Conservation (phyloP, 2,329 filamentous ascomycete species). For the Helotiales sp. region DNA sequence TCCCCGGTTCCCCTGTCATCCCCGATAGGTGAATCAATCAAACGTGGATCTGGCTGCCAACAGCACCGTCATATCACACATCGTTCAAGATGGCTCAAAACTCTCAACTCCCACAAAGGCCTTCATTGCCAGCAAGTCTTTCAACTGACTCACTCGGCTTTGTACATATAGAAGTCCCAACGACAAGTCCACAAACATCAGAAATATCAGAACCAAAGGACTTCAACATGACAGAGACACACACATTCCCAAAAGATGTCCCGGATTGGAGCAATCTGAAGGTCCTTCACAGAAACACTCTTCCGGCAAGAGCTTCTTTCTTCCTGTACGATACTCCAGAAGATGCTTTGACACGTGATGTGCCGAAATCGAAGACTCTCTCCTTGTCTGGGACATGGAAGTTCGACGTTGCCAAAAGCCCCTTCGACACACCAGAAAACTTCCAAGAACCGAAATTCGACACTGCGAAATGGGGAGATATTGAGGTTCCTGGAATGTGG, state of each 20-base stretch:
- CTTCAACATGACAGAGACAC: conserved; percentile 30
- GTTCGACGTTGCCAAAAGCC: conserved; percentile 37
- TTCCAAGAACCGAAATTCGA: conserved; percentile 32
- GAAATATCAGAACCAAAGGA: background rate
- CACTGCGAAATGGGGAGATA: conserved; percentile 51
- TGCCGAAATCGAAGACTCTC: conserved; percentile 46
- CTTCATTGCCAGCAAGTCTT: background rate
- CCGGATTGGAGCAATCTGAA: conserved; percentile 67
- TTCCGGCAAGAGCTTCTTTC: conserved; percentile 62
- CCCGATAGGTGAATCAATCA: background rate
- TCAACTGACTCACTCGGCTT: conserved; percentile 13
- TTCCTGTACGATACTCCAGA: conserved; percentile 55
- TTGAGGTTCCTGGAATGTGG: conserved; percentile 60
- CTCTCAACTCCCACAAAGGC: background rate
- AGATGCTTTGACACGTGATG: conserved; percentile 53
- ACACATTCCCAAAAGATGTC: conserved; percentile 39
- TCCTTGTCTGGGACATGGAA: conserved; percentile 40
- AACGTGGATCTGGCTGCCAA: background rate
- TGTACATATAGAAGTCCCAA: conserved; percentile 15
- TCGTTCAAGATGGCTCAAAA: background rate
- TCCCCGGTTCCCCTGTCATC: conserved; percentile 5
- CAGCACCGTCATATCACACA: background rate
- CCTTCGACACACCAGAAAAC: conserved; percentile 36
- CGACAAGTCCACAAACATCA: background rate
- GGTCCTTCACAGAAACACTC: conserved; percentile 63